phyloP scores from a whole-genome alignment of 768 basidiomycete genomes.

The Auriscalpium vulgare region DNA sequence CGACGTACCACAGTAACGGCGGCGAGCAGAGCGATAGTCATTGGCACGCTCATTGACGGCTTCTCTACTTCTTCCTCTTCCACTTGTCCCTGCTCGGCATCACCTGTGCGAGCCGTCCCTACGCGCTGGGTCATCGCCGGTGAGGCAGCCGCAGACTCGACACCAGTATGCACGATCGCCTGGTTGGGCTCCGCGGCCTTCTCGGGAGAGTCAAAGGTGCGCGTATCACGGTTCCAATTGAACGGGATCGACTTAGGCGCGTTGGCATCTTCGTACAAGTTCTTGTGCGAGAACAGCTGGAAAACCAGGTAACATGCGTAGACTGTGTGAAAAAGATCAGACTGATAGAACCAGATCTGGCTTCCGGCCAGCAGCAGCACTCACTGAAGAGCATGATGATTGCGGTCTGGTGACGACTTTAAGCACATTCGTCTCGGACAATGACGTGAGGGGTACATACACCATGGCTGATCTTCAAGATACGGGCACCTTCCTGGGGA shows the following conservation, averaged over 20 bases:
- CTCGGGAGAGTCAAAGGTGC: not conserved
- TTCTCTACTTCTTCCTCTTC: constrained; percentile 23
- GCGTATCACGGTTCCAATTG: not conserved
- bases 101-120: not conserved
- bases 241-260: not conserved
- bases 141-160: too few species aligned
- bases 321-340: constrained; percentile 25
- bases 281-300: constrained; percentile 48
- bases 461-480: constrained; percentile 45
- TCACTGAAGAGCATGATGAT: constrained; percentile 45
- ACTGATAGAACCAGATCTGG: not conserved
- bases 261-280: constrained; percentile 38
- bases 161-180: not conserved
- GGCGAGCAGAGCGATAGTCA: constrained; percentile 27
- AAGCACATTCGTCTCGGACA: not conserved
- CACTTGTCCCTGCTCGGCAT: constrained; percentile 7
- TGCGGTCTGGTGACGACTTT: constrained; percentile 31
- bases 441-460: constrained; percentile 23
- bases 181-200: not conserved
- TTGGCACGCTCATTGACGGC: constrained; percentile 27
- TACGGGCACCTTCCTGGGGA: constrained; percentile 30
- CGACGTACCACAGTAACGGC: constrained; percentile 32
- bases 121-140: not conserved
- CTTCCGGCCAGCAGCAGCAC: constrained; percentile 13
- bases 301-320: constrained; percentile 45